phyloP scores from a whole-genome alignment of 345 rosid genomes.

The Rhodomyrtus tomentosa region DNA sequence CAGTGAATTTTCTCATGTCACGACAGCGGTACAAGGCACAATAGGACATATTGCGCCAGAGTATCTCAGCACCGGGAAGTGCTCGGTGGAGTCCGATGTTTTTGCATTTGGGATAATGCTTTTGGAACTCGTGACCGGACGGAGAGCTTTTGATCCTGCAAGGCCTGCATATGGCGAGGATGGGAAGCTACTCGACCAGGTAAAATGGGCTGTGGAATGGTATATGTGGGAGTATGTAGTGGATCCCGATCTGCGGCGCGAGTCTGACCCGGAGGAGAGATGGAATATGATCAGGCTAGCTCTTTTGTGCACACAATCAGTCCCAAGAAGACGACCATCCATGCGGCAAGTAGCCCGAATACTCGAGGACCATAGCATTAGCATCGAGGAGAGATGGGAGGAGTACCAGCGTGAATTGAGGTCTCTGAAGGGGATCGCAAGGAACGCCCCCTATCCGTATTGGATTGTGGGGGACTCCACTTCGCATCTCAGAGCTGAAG shows the following conservation, averaged over 20 bases:
- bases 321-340: neutral
- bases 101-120: neutral
- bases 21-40: neutral
- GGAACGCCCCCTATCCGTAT: too few species aligned
- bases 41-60: neutral
- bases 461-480: neutral
- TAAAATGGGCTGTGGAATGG: fast-evolving
- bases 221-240: neutral
- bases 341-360: neutral
- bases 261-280: neutral
- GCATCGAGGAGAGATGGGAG: neutral
- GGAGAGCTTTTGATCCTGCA: fast-evolving
- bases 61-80: neutral
- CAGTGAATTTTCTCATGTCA: neutral
- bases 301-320: neutral
- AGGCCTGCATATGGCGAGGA: fast-evolving
- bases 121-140: neutral
- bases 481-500: neutral
- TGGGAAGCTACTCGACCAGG: neutral
- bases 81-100: neutral
- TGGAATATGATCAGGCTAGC: neutral
- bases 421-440: too few species aligned
- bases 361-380: neutral
- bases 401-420: neutral
- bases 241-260: neutral